phyloP scores from a whole-genome alignment of 257 asterid species.

The Cordia subcordata region DNA sequence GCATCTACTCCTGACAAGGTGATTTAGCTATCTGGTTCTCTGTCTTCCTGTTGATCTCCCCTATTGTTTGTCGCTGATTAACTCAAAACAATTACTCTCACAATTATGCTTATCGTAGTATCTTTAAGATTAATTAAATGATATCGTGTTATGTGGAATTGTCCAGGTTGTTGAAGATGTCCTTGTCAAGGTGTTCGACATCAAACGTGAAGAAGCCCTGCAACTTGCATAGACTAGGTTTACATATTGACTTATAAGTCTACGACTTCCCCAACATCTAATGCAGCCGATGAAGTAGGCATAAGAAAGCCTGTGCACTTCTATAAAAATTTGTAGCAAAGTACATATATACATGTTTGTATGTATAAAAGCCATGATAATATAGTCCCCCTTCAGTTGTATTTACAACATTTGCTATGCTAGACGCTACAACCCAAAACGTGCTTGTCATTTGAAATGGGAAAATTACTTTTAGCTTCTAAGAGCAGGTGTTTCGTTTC shows the following conservation, averaged over 20 bases:
- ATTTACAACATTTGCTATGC: too few relatives aligned
- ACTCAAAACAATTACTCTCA: not conserved
- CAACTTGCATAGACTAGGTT: conserved; percentile 45
- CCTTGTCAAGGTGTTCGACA: conserved; percentile 65
- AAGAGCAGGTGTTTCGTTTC: too few relatives aligned
- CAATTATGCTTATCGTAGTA: too few relatives aligned
- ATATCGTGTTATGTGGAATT: conserved; percentile 13
- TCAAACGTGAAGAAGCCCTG: conserved; percentile 68
- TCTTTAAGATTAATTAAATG: too few relatives aligned
- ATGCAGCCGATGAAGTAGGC: conserved; percentile 1
- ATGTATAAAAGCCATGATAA: not conserved
- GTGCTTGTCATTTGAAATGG: too few relatives aligned
- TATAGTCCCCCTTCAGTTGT: not conserved
- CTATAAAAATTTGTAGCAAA: not conserved
- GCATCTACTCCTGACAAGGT: conserved; percentile 99
- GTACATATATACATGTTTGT: not conserved
- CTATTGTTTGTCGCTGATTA: not conserved
- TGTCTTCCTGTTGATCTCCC: not conserved
- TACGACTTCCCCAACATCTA: conserved; percentile 3
- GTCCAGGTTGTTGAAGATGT: conserved; percentile 80
- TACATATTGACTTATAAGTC: not conserved
- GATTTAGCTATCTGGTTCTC: conserved; percentile 2
- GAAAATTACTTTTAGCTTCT: too few relatives aligned
- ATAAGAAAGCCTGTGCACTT: not conserved
- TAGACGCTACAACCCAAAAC: too few relatives aligned